A percentile compares a stretch with the other conserved stretches of the same genome.
Evolutionary conservation across 805 yeast species (phyloP).

Genomic region (Pichia nakasei): DNA sequence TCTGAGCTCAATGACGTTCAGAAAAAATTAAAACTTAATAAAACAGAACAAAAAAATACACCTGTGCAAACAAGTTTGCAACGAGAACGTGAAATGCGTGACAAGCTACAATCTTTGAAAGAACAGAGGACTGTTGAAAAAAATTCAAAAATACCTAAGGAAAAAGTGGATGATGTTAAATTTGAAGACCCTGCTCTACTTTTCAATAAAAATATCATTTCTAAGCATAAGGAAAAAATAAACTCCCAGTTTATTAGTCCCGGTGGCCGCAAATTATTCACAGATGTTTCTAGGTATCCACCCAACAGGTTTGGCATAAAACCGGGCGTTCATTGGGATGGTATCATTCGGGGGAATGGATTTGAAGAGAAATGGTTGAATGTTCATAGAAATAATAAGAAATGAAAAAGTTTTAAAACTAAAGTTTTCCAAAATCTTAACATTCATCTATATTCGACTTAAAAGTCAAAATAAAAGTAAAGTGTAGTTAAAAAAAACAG

Average conservation of each 20-base stretch:
- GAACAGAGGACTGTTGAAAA: conserved; percentile 19
- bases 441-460: too few relatives aligned
- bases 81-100: conserved; percentile 29
- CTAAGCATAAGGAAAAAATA: conserved; percentile 12
- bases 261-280: conserved; percentile 49
- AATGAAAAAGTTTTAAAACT: too few relatives aligned
- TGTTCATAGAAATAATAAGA: neutral
- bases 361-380: conserved; percentile 61
- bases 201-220: conserved; percentile 28
- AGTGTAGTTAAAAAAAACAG: too few relatives aligned
- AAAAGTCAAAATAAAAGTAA: too few relatives aligned
- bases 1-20: neutral
- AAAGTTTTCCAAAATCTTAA: too few relatives aligned
- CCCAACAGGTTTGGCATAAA: conserved; percentile 65
- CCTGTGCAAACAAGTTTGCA: conserved; percentile 27
- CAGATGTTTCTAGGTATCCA: conserved; percentile 36
- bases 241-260: conserved; percentile 17
- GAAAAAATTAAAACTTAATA: conserved; percentile 12
- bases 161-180: conserved; percentile 25
- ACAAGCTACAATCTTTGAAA: conserved; percentile 20
- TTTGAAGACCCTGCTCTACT: conserved; percentile 59
- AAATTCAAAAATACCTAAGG: conserved; percentile 32
- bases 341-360: conserved; percentile 83
- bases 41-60: conserved; percentile 29
- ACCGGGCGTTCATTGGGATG: conserved; percentile 89